Conservation (phyloP, 306 rosid genomes). For the Cucurbita pepo region DNA sequence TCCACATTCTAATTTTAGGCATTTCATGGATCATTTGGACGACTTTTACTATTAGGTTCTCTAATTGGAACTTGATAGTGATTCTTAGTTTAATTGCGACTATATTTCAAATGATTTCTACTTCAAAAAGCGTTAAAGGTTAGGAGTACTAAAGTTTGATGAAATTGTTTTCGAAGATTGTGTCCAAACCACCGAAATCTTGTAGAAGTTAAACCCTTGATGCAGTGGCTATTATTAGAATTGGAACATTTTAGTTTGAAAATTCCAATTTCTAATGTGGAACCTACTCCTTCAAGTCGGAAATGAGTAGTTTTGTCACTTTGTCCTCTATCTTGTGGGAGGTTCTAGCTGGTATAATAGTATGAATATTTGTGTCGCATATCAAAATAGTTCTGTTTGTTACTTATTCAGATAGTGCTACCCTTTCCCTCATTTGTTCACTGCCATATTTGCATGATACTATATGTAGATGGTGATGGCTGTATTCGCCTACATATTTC, state of each 20-base stretch:
- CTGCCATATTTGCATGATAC: background rate
- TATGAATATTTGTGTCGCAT: background rate
- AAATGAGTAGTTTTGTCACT: background rate
- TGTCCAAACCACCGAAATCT: background rate
- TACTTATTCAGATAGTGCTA: background rate
- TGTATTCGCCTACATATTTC: slow-evolving; percentile 87
- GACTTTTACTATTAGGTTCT: background rate
- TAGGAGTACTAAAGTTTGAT: background rate
- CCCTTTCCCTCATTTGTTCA: background rate
- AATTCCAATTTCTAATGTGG: background rate
- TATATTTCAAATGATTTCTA: background rate
- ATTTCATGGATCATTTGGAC: background rate
- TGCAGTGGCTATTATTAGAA: background rate
- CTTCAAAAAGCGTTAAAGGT: background rate
- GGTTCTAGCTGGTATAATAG: background rate
- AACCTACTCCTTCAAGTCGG: no score
- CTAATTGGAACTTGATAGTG: background rate
- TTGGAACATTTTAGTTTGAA: background rate
- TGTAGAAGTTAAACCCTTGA: background rate
- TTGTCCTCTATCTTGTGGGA: background rate
- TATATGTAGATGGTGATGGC: slow-evolving; percentile 95
- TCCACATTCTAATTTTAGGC: background rate
- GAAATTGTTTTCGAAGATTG: background rate
- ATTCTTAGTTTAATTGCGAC: background rate
- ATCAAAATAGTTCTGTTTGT: background rate